phyloP scores from a whole-genome alignment of 805 yeast genomes.

The Saccharomycopsis oosterbeekiorum region DNA sequence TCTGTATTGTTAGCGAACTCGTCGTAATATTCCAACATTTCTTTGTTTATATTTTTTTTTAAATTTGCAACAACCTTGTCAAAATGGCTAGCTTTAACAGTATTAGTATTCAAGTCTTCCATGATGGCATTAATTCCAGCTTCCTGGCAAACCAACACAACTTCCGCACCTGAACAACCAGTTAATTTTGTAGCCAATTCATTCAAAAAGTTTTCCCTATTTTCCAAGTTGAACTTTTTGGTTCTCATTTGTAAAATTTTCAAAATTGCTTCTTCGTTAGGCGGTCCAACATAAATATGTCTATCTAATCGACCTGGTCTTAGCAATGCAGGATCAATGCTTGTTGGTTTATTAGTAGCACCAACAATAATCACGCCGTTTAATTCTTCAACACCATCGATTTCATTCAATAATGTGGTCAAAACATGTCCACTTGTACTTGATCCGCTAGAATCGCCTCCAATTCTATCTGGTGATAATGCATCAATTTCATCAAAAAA shows the following conservation, averaged over 20 bases:
- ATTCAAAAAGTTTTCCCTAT: conserved; percentile 29
- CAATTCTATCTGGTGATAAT: conserved; percentile 61
- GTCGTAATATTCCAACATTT: conserved; percentile 70
- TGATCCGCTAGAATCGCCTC: conserved; percentile 33
- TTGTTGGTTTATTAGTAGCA: conserved; percentile 92
- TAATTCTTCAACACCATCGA: conserved; percentile 94
- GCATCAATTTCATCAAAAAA: conserved; percentile 98
- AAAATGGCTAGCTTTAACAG: conserved; percentile 59
- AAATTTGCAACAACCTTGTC: conserved; percentile 58
- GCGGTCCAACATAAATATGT: conserved; percentile 88
- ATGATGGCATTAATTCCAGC: conserved; percentile 93
- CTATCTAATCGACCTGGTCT: conserved; percentile 96
- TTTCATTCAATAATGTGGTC: conserved; percentile 85
- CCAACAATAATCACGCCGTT: conserved; percentile 91
- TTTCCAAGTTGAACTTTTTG: conserved; percentile 45
- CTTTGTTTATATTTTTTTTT: conserved; percentile 71
- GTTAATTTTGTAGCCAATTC: conserved; percentile 56
- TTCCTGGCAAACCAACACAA: conserved; percentile 84
- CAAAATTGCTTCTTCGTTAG: conserved; percentile 68
- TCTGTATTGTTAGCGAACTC: conserved; percentile 24
- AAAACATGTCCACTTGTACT: conserved; percentile 73
- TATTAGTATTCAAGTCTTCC: conserved; percentile 49
- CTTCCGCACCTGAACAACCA: conserved; percentile 97
- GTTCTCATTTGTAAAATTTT: conserved; percentile 71
- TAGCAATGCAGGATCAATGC: conserved; percentile 83